These are phyloP conservation scores for Neonectria ditissima DNA, from an alignment of 2,329 filamentous ascomycete species.

Conservation along the genomic window DNA sequence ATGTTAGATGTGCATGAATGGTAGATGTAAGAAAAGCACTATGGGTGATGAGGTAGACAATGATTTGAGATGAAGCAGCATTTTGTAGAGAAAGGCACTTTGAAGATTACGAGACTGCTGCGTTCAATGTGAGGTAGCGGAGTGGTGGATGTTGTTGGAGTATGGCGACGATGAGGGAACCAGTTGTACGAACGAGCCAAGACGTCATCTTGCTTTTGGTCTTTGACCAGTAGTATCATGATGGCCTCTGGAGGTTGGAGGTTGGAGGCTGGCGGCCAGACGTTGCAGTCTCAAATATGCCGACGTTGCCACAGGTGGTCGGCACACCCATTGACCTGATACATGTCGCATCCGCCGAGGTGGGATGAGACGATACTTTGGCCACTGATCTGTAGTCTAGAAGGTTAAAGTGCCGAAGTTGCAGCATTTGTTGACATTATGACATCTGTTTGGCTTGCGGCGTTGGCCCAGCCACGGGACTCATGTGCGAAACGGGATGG, in stretches of 20 bases:
- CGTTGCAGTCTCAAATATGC: background rate
- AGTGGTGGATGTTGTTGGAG: background rate
- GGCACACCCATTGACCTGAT: constrained; percentile 1
- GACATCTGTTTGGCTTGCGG: background rate
- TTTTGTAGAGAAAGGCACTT: constrained; percentile 20
- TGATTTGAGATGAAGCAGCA: constrained; percentile 15
- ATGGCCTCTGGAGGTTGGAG: background rate
- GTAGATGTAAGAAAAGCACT: constrained; percentile 12
- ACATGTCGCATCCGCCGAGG: background rate
- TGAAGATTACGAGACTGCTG: constrained; percentile 12
- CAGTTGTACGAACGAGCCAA: constrained; percentile 13
- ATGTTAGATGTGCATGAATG: constrained; percentile 30
- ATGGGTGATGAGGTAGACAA: constrained; percentile 12
- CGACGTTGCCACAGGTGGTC: background rate
- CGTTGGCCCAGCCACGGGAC: constrained; percentile 6
- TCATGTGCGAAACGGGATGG: background rate
- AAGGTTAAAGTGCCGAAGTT: background rate
- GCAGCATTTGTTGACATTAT: constrained; percentile 2
- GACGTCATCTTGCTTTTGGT: constrained; percentile 1
- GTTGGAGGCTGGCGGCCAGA: background rate
- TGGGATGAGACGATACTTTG: background rate
- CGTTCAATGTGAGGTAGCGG: background rate
- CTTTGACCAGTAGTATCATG: background rate
- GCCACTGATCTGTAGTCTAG: background rate
- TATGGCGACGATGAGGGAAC: background rate